Evolutionary conservation across 768 basidiomycete species (phyloP), one percentile per base, ranked within the genome.

Genomic region (Porpolomopsis calyptriformis): DNA sequence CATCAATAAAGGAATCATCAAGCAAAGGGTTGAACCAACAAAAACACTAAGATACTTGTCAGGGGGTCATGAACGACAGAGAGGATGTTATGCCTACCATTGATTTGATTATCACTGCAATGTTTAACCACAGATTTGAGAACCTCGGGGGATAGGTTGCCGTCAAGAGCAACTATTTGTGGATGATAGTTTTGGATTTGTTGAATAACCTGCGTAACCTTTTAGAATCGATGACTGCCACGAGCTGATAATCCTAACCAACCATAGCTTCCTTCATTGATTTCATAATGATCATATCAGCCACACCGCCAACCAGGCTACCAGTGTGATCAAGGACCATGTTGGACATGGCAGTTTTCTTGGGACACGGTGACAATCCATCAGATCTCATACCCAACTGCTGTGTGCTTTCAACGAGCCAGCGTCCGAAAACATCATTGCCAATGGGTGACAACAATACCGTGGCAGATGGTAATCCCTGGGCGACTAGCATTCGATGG

Each of bases 251-350:
- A 5, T 9, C 26, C 23, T 4, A n/a, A 45, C 45, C 25, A 29
- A 82, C 80, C 54, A 60, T 56, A n/a, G 71, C 60, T 10, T 61
- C 64, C 19, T 67, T 61, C 44, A 88, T 57, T 1, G 58, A 54
- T 31, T 76, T 64, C 7, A 78, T 74, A 38, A 85, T 76, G 56
- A 71, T 75, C 89, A 97, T 98, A 57, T 96, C 93, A 12, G 96
- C 89, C 9, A 98, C 77, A 2, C 96, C 96, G n/a, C 77, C 76
- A 2, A 83, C 68, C 16, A 98, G 69, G 40, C 74, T 73, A 0
- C 92, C 91, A 4, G 67, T 57, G 23, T 65, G 60, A 57, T 91
- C 85, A 37, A 98, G 65, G 27, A 91, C 68, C 70, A 96, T 76
- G 53, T 84, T 92, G 65, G 94, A 97, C 6, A 88, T 82, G 1